Conservation (phyloP, 2,329 filamentous ascomycete species). For the Pezicula neosporulosa region DNA sequence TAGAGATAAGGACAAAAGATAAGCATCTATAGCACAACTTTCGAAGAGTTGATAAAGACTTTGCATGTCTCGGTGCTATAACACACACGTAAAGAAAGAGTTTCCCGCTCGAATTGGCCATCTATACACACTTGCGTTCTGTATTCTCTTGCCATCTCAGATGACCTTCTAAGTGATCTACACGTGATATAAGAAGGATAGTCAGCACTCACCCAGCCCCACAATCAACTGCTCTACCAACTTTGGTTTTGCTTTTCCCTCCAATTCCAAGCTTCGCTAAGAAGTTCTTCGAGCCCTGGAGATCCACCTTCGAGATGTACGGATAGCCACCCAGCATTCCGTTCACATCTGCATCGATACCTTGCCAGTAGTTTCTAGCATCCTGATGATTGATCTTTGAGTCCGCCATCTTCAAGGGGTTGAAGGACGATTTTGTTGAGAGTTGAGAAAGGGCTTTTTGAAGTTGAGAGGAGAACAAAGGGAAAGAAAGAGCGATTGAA, state of each 20-base stretch:
- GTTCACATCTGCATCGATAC: slow-evolving; percentile 50
- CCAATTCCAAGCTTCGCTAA: slow-evolving; percentile 58
- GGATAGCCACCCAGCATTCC: slow-evolving; percentile 80
- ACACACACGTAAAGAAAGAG: too few species aligned
- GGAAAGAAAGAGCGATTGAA: not conserved
- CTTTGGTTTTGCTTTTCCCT: slow-evolving; percentile 25
- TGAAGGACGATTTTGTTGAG: not conserved
- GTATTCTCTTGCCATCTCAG: not conserved
- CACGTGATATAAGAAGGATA: not conserved
- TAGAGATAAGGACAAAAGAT: too few species aligned
- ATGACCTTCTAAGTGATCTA: not conserved
- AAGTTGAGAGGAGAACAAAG: not conserved
- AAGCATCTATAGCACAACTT: too few species aligned
- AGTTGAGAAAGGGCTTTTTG: not conserved
- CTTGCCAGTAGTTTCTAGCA: slow-evolving; percentile 44
- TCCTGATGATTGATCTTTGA: slow-evolving; percentile 26
- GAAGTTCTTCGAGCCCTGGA: slow-evolving; percentile 68
- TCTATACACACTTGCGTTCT: too few species aligned
- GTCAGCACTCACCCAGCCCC: slow-evolving; percentile 31
- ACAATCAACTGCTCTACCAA: slow-evolving; percentile 33
- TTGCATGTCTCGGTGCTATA: not conserved
- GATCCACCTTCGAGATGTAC: slow-evolving; percentile 65
- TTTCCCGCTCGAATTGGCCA: too few species aligned
- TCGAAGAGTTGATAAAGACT: not conserved
- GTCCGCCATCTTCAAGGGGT: slow-evolving; percentile 18